Percentiles rank a stretch among this genome's conserved stretches.
Conservation (phyloP, 768 basidiomycete genomes). For the Coprinopsis strossmayeri region DNA sequence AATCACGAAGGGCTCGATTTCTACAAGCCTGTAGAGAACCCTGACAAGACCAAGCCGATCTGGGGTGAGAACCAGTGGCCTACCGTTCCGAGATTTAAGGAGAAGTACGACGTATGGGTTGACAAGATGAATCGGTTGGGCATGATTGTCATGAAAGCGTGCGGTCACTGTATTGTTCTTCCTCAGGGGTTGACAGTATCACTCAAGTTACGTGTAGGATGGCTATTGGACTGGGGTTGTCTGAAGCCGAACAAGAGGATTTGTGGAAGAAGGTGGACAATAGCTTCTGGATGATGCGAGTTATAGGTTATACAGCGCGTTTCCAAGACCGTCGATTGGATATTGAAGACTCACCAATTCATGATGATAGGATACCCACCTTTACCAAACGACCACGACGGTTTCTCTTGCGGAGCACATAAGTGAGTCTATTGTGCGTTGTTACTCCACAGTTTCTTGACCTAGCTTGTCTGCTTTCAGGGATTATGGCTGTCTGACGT, state of each 20-base stretch:
- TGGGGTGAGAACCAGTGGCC: constrained; percentile 93
- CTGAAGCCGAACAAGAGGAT: constrained; percentile 57
- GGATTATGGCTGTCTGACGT: constrained; percentile 92
- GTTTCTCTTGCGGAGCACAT: constrained; percentile 87
- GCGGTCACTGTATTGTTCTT: constrained; percentile 19
- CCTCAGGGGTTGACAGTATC: background rate
- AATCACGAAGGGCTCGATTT: constrained; percentile 84
- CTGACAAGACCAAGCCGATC: constrained; percentile 63
- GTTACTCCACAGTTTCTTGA: too few relatives aligned
- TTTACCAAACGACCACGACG: constrained; percentile 70
- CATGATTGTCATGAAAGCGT: constrained; percentile 82
- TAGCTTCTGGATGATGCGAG: constrained; percentile 86
- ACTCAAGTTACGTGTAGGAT: constrained; percentile 41
- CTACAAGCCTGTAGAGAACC: constrained; percentile 64
- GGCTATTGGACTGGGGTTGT: constrained; percentile 75
- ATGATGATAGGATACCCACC: constrained; percentile 69
- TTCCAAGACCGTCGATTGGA: background rate
- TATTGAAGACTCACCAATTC: background rate
- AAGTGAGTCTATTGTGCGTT: constrained; percentile 39
- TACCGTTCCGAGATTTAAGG: constrained; percentile 44
- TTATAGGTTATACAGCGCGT: too few relatives aligned
- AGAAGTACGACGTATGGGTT: constrained; percentile 68
- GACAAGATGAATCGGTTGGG: constrained; percentile 84
- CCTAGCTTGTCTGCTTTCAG: constrained; percentile 36
- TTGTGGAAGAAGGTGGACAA: constrained; percentile 70